Percentiles rank a stretch among this genome's conserved stretches.
phyloP scores from a whole-genome alignment of 768 basidiomycete genomes.

The Boletus huronensis region DNA sequence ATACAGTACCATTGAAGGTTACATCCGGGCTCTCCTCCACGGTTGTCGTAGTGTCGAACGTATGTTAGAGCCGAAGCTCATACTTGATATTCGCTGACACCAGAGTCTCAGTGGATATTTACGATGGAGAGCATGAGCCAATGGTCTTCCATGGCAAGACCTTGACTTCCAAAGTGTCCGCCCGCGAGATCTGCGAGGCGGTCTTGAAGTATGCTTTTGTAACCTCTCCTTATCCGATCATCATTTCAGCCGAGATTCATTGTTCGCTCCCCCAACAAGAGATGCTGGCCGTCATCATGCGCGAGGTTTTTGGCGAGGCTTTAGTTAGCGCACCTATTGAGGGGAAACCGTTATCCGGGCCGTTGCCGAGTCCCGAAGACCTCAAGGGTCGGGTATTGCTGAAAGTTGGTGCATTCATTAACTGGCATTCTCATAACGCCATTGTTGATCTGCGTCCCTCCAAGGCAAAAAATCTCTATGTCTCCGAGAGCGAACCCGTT shows the following conservation, averaged over 20 bases:
- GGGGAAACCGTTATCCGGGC: constrained; percentile 44
- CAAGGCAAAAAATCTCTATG: constrained; percentile 76
- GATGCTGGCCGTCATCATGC: constrained; percentile 71
- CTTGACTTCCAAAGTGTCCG: constrained; percentile 76
- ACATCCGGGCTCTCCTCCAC: constrained; percentile 85
- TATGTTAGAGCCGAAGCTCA: constrained; percentile 39
- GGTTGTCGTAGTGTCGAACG: constrained; percentile 93
- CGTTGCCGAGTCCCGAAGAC: constrained; percentile 80
- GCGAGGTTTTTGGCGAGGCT: constrained; percentile 51
- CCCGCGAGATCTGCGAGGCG: constrained; percentile 78
- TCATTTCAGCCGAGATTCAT: constrained; percentile 92
- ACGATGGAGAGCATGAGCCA: constrained; percentile 82
- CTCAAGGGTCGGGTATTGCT: constrained; percentile 76
- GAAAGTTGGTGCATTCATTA: constrained; percentile 50
- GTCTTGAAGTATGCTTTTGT: constrained; percentile 89
- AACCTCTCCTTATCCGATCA: constrained; percentile 85
- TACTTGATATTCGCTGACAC: neutral
- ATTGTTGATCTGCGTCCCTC: neutral
- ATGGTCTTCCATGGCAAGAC: constrained; percentile 89
- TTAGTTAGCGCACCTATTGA: constrained; percentile 50
- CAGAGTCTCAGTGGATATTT: constrained; percentile 72
- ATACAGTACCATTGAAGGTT: constrained; percentile 86
- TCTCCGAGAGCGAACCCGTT: constrained; percentile 39
- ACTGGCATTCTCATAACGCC: neutral
- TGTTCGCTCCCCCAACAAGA: constrained; percentile 80